Evolutionary conservation across 805 yeast genomes (phyloP).

Genomic region (Barnettozyma pratensis): DNA sequence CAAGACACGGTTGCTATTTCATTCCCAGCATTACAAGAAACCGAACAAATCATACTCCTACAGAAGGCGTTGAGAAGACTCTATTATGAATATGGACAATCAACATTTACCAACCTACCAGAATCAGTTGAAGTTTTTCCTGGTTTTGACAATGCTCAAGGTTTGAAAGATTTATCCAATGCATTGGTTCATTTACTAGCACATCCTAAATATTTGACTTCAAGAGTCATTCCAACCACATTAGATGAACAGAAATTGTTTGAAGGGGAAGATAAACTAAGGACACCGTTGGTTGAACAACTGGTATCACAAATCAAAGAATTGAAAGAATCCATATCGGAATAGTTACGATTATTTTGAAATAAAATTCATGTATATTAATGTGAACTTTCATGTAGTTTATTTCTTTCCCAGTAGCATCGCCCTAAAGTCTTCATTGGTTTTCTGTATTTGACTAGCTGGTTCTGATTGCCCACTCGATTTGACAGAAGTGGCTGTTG

Average conservation of each 20-base stretch:
- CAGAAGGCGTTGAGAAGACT: constrained; percentile 51
- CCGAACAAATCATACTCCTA: constrained; percentile 61
- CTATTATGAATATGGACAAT: constrained; percentile 45
- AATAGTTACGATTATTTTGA: no score
- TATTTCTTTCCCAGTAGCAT: constrained; percentile 17
- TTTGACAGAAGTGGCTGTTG: background rate
- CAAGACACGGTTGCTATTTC: constrained; percentile 47
- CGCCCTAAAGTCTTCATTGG: constrained; percentile 24
- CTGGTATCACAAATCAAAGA: constrained; percentile 48
- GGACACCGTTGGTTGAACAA: constrained; percentile 38
- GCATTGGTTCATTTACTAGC: constrained; percentile 69
- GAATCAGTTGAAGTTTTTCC: constrained; percentile 36
- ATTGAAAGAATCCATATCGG: constrained; percentile 36
- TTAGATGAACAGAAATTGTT: constrained; percentile 57
- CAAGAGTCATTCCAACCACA: constrained; percentile 60
- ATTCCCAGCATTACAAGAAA: constrained; percentile 49
- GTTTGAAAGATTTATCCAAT: constrained; percentile 53
- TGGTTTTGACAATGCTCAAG: constrained; percentile 57
- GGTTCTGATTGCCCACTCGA: background rate
- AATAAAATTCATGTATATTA: background rate
- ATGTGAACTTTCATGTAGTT: background rate
- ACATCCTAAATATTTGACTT: constrained; percentile 79
- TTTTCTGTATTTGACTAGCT: constrained; percentile 1
- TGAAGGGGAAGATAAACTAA: constrained; percentile 41
- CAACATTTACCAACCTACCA: constrained; percentile 16